Evolutionary conservation across 768 basidiomycete species (phyloP), one percentile per base, ranked within the genome.

Genomic region (Amanita rubescens): DNA sequence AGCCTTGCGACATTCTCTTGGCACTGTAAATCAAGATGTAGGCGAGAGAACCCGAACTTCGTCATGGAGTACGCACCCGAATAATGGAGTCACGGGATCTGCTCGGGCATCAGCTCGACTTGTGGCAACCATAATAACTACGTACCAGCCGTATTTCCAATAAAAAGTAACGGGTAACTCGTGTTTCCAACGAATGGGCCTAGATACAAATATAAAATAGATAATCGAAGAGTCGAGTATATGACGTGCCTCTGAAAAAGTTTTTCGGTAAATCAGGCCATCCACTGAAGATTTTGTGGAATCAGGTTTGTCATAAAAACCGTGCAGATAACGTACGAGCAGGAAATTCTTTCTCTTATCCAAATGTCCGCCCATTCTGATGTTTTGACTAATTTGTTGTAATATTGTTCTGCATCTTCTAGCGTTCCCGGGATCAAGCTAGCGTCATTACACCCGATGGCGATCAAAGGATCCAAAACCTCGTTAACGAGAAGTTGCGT

Each of bases 151-250:
- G 63, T 62, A 33, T 64, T 65, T 1, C 63, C 62, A 33, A 65
- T 59, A 7, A 69, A 43, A 19, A 71, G 57, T 24, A 71, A 52
- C 2, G 68, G 68, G 43, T 61, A 61, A 46, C 68, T 69, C 1
- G 67, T 69, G 37, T 67, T 67, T 1, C 56, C 67, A 14, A 55
- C 54, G 33, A 69, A 58, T 0, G 67, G 67, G 15, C 66, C 65
- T 68, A 22, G 11, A 41, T 0, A 38, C n/a, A 19, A 8, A 3
- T 25, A 15, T 30, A 30, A 54, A 32, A 45, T 27, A n/a, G 5
- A 47, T 12, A 70, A 41, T 22, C n/a, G 12, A 2, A 22, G 3
- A 2, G 19, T 47, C 11, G 19, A 3, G 30, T 6, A 30, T n/a
- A 32, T 3, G 20, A 47, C 33, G 10, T 19, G 25, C 46, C 46